Base-by-base conservation (phyloP, 192 early-diverging fungal species). In the Coemansia sp. region DNA sequence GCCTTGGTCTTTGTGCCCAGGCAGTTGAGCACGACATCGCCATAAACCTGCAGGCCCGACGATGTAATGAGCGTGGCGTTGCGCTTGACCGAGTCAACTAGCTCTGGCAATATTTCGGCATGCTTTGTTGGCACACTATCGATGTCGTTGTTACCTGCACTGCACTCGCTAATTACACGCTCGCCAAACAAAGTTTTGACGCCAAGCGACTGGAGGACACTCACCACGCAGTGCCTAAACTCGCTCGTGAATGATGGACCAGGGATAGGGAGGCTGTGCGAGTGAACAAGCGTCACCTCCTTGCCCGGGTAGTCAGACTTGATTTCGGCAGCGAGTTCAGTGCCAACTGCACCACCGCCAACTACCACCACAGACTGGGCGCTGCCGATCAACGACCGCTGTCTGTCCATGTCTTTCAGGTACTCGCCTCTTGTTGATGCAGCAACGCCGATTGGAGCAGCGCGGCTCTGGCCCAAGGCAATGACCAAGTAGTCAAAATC, bases 321-420 rank as follows among this genome's bases (percentile, higher is more conserved):
- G 40, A 84, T 53, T 62, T 96, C 94, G 0, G 84, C 90, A 0
- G 89, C 90, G 45, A 93, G 53, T 70, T 96, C 93, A 15, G 90
- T 68, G 24, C 91, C 94, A 8, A 90, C 87, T 17, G 90, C 89
- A 19, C 93, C 93, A 6, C 86, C 93, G 14, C 93, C 93, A 36
- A 89, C 85, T 11, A 94, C 68, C 3, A 91, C 62, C n/a, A 91
- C 73, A 3, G 79, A 84, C 37, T 84, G 63, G 7, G 89, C 77
- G n/a, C 73, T 61, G 17, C 65, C 62, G 53, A 94, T 64, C 0
- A 32, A 29, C 2, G 4, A 14, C 19, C 71, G 63, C 32, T 75
- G 68, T 20, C 41, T 67, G 25, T 54, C 59, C 61, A 77, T 68
- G 0, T 43, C 65, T 4, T 45, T 19, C n/a, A 83, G n/a, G 17